Conservation (phyloP, 2,329 filamentous ascomycete genomes). For the Calonectria henricotiae region DNA sequence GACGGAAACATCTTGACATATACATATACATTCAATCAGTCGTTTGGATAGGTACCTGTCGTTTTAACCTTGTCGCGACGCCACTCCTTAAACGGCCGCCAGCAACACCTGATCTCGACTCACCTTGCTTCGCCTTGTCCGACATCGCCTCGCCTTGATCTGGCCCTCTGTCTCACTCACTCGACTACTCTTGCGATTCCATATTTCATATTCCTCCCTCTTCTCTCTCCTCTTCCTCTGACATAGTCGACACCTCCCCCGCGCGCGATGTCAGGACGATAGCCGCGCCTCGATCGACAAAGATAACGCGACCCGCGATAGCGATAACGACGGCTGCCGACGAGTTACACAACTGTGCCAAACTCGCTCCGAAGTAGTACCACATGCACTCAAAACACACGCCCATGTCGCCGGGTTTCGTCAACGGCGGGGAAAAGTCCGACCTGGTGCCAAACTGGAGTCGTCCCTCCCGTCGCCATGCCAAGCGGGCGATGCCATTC, state of each 20-base stretch:
- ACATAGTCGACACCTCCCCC: neutral
- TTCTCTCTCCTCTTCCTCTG: neutral
- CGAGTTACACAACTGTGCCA: slow-evolving; percentile 5
- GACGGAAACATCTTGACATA: slow-evolving; percentile 1
- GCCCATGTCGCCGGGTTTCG: slow-evolving; percentile 21
- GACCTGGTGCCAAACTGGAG: slow-evolving; percentile 32
- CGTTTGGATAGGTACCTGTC: slow-evolving; percentile 17
- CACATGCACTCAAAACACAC: slow-evolving; percentile 8
- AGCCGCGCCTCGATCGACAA: slow-evolving; percentile 8
- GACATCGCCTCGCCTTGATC: slow-evolving; percentile 10
- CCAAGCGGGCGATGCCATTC: slow-evolving; percentile 24
- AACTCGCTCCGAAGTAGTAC: neutral
- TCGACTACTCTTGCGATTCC: neutral
- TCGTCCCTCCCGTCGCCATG: slow-evolving; percentile 34
- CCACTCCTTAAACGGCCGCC: slow-evolving; percentile 7
- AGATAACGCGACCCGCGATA: slow-evolving; percentile 23
- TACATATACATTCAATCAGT: slow-evolving; percentile 9
- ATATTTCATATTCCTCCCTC: neutral
- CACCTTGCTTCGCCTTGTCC: slow-evolving; percentile 14
- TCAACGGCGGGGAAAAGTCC: slow-evolving; percentile 31
- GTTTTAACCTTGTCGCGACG: slow-evolving; percentile 10
- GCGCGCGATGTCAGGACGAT: slow-evolving; percentile 1
- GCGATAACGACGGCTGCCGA: slow-evolving; percentile 21
- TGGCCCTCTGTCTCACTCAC: slow-evolving; percentile 1
- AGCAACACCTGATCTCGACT: slow-evolving; percentile 1